Conservation (phyloP, 2,329 filamentous ascomycete genomes). For the Thyridium curvatum region DNA sequence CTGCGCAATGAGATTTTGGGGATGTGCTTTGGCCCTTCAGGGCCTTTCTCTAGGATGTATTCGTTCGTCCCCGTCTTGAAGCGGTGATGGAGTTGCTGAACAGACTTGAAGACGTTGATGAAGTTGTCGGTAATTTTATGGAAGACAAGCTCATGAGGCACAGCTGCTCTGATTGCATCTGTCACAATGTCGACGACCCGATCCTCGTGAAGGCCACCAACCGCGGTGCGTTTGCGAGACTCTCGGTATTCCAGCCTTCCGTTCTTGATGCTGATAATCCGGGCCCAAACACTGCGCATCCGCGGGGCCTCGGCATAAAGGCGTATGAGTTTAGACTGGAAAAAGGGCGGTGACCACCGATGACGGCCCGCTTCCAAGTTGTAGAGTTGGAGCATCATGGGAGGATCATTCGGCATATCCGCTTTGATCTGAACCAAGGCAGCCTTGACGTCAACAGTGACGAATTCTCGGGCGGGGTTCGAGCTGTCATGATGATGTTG, state of each 20-base stretch:
- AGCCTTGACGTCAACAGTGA: conserved; percentile 77
- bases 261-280: conserved; percentile 77
- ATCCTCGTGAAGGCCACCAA: conserved; percentile 58
- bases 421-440: conserved; percentile 83
- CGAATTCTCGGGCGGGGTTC: conserved; percentile 49
- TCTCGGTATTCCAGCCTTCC: conserved; percentile 76
- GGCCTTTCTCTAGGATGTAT: conserved; percentile 78
- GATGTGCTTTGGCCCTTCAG: conserved; percentile 78
- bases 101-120: conserved; percentile 79
- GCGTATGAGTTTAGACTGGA: conserved; percentile 71
- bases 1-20: conserved; percentile 80
- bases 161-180: conserved; percentile 79
- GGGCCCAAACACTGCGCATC: conserved; percentile 77
- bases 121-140: conserved; percentile 92
- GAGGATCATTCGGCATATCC: conserved; percentile 82
- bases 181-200: conserved; percentile 77
- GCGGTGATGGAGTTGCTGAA: conserved; percentile 85
- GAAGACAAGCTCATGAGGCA: conserved; percentile 87
- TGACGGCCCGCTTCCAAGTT: conserved; percentile 77
- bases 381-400: conserved; percentile 84
- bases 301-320: conserved; percentile 83
- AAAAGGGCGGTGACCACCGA: conserved; percentile 79
- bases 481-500: conserved; percentile 13
- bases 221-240: conserved; percentile 60
- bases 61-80: conserved; percentile 85